Evolutionary conservation across 495 filamentous ascomycete species (phyloP), one percentile per base, ranked within the genome.

Genomic region (Daldinia bambusicola): DNA sequence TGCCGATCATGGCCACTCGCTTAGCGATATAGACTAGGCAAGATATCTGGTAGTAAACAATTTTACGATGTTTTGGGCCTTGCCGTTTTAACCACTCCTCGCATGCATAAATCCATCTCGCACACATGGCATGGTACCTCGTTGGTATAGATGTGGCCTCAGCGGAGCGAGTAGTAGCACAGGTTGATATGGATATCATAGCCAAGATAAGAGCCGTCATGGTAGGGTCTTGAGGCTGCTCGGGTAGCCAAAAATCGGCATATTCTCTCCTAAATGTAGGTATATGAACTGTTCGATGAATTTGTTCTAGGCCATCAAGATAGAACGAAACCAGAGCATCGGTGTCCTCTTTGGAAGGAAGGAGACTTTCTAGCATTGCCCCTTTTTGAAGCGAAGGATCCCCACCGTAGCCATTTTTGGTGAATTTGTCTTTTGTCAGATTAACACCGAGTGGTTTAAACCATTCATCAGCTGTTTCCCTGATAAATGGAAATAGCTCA

Each of bases 221-320:
- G 26, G 81, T 69, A 37, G 79, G 77, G 30, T 66, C 73, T 16
- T 79, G 74, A 34, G 70, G 30, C 22, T 71, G 73, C 26, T 67
- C 62, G 1, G 75, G 72, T 26, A 75, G 70, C 82, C 82, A 84
- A 63, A 83, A 84, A 36, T 76, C 76, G 60, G 76, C 70, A 70
- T 84, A 84, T 61, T 82, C 78, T 45, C 74, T 74, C 13, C 70
- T 75, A 65, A 84, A 84, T 61, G 75, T 81, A 31, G 82, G 82
- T 16, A 84, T 79, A 69, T 84, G 82, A 14, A 84, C 67, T 43
- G 83, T 82, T 55, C 82, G 79, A 66, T 84, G 81, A 55, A 83
- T 71, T 69, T 81, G 81, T 70, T 84, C 82, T 55, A 83, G 78
- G 61, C 80, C 78, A 65, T 82, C 79, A 13, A 84, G 75, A 56